phyloP scores from a whole-genome alignment of 441 rosid genomes.

The Gossypium aridum region DNA sequence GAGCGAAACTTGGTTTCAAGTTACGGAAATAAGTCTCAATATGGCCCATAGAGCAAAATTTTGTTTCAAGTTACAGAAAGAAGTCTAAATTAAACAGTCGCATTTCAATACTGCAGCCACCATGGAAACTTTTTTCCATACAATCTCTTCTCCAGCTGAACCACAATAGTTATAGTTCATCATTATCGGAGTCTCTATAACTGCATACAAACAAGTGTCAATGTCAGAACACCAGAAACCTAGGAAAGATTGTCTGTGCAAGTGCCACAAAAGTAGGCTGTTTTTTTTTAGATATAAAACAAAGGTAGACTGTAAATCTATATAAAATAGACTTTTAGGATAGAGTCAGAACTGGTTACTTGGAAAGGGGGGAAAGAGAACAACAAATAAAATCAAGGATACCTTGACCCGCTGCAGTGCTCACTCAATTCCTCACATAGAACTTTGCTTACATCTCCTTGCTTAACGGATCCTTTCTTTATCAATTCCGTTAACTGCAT shows the following conservation, averaged over 20 bases:
- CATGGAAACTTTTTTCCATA: background rate
- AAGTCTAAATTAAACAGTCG: background rate
- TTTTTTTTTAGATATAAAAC: too few species aligned
- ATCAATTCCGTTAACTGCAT: constrained; percentile 62
- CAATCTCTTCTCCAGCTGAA: background rate
- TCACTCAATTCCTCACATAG: constrained; percentile 75
- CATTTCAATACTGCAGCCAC: background rate
- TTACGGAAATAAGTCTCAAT: background rate
- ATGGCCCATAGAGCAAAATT: background rate
- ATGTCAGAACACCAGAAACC: background rate
- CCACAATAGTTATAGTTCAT: constrained; percentile 25
- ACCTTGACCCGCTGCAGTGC: constrained; percentile 67
- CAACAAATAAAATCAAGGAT: constrained; percentile 6
- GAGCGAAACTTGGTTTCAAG: background rate
- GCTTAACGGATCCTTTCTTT: constrained; percentile 63
- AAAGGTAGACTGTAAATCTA: background rate
- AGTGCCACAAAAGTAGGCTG: background rate
- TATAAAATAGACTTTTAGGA: background rate
- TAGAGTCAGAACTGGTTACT: background rate
- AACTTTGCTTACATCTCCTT: constrained; percentile 65
- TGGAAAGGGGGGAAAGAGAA: background rate
- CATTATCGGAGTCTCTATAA: constrained; percentile 9
- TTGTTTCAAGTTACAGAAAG: background rate
- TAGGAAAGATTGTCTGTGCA: background rate
- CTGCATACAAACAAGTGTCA: constrained; percentile 21